Conservation (phyloP, 805 yeast genomes). For the Zygosaccharomyces lentus region DNA sequence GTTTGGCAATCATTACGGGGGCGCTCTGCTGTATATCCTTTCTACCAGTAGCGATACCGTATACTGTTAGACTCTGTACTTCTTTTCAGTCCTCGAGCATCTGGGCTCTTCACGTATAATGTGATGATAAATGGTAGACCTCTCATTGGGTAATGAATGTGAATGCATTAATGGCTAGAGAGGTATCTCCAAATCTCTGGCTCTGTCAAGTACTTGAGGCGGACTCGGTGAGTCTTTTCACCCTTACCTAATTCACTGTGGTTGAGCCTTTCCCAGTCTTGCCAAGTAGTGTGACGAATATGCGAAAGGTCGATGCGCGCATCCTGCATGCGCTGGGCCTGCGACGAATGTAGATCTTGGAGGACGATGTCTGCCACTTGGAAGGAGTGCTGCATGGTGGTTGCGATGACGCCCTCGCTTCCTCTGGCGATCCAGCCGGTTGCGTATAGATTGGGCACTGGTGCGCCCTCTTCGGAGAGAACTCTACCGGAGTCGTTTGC, state of each 20-base stretch:
- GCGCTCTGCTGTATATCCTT: conserved; percentile 48
- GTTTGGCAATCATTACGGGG: conserved; percentile 65
- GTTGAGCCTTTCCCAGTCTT: conserved; percentile 29
- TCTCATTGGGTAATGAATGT: conserved; percentile 10
- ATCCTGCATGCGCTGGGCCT: not conserved
- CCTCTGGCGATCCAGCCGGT: conserved; percentile 91
- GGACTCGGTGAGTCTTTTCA: conserved; percentile 10
- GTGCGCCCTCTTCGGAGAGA: conserved; percentile 20
- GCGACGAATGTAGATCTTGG: conserved; percentile 44
- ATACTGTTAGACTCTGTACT: not conserved
- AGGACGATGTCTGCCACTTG: conserved; percentile 64
- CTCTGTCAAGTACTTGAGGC: conserved; percentile 19
- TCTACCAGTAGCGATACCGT: not conserved
- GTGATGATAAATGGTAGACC: conserved; percentile 7
- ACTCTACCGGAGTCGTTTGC: conserved; percentile 46
- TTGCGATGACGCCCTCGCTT: conserved; percentile 84
- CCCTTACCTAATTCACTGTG: conserved; percentile 23
- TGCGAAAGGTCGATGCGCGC: conserved; percentile 9
- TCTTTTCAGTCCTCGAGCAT: not conserved
- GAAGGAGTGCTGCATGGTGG: conserved; percentile 82
- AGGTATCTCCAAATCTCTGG: conserved; percentile 14
- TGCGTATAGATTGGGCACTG: conserved; percentile 56
- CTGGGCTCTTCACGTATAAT: not conserved
- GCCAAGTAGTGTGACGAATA: conserved; percentile 29
- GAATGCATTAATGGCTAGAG: not conserved